phyloP scores from a whole-genome alignment of 2,329 filamentous ascomycete genomes.

The Dryadomyces quercivorus region DNA sequence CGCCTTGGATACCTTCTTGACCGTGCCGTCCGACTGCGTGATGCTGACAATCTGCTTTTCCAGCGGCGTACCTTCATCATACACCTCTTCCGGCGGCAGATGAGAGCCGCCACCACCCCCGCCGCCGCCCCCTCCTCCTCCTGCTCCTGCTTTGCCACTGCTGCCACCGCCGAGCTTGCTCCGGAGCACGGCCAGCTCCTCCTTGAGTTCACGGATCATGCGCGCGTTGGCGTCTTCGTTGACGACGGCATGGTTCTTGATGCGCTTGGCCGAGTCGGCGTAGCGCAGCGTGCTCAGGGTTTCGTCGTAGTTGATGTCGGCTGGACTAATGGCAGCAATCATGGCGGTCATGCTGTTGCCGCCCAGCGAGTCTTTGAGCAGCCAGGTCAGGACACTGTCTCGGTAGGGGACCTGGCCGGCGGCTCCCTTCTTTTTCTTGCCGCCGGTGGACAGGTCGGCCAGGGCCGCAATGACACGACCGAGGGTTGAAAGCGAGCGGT shows the following conservation, averaged over 20 bases:
- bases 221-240: conserved; percentile 98
- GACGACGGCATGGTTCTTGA: conserved; percentile 99
- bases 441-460: conserved; percentile 77
- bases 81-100: conserved; percentile 63
- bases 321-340: conserved; percentile 97
- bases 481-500: conserved; percentile 87
- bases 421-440: conserved; percentile 65
- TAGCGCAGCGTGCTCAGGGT: conserved; percentile 92
- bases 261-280: conserved; percentile 93
- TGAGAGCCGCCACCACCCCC: conserved; percentile 33
- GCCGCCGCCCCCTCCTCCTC: conserved; percentile 23
- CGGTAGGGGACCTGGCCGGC: conserved; percentile 78
- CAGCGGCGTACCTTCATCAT: conserved; percentile 80
- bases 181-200: conserved; percentile 76
- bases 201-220: conserved; percentile 97
- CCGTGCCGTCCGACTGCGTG: conserved; percentile 66
- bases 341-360: conserved; percentile 99
- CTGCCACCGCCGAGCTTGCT: conserved; percentile 64
- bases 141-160: conserved; percentile 13
- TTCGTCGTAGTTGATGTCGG: conserved; percentile 98
- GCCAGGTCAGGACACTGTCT: conserved; percentile 92
- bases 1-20: conserved; percentile 95
- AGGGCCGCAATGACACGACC: conserved; percentile 95
- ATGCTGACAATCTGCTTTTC: conserved; percentile 97
- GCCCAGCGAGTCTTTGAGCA: conserved; percentile 90